These are phyloP conservation scores for Amylocarpus encephaloides DNA, from an alignment of 2,329 filamentous ascomycete species.

Conservation along the genomic window DNA sequence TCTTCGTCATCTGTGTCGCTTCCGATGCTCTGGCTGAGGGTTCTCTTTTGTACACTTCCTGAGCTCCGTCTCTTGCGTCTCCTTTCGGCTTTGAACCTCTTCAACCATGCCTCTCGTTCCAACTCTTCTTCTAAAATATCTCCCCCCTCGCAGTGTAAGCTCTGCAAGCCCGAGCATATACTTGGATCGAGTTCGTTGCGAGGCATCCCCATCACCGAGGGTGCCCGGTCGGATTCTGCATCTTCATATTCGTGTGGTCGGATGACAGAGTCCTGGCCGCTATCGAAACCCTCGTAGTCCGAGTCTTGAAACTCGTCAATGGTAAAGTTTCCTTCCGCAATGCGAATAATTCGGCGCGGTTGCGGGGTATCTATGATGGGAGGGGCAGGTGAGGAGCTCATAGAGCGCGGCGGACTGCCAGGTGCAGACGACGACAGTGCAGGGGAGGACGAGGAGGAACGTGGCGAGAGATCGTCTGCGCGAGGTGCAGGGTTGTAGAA, in stretches of 20 bases:
- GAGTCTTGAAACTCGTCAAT: conserved; percentile 27
- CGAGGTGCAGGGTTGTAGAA: conserved; percentile 31
- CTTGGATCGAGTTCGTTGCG: conserved; percentile 18
- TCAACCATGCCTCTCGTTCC: conserved; percentile 22
- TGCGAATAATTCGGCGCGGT: conserved; percentile 7
- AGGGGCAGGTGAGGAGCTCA: conserved; percentile 19
- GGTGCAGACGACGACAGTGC: conserved; percentile 26
- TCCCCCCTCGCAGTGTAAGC: conserved; percentile 20
- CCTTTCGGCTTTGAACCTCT: conserved; percentile 20
- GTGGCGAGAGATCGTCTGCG: conserved; percentile 36
- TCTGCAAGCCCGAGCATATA: conserved; percentile 16
- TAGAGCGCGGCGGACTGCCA: conserved; percentile 26
- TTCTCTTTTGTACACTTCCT: conserved; percentile 29
- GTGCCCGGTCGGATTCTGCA: conserved; percentile 26
- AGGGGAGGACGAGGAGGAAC: conserved; percentile 32
- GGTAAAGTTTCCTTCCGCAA: conserved; percentile 27
- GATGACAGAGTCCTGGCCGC: conserved; percentile 22
- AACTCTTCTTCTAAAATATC: conserved; percentile 1
- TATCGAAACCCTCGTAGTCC: conserved; percentile 27
- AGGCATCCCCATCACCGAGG: conserved; percentile 14
- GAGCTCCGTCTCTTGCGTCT: conserved; percentile 27
- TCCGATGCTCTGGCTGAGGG: conserved; percentile 29
- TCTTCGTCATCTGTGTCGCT: conserved; percentile 33
- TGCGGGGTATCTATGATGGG: conserved; percentile 11
- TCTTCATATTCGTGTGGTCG: conserved; percentile 31